Percentiles rank a stretch among this genome's conserved stretches.
Evolutionary conservation across 805 yeast genomes (phyloP).

Genomic region (Starmerella vitae): DNA sequence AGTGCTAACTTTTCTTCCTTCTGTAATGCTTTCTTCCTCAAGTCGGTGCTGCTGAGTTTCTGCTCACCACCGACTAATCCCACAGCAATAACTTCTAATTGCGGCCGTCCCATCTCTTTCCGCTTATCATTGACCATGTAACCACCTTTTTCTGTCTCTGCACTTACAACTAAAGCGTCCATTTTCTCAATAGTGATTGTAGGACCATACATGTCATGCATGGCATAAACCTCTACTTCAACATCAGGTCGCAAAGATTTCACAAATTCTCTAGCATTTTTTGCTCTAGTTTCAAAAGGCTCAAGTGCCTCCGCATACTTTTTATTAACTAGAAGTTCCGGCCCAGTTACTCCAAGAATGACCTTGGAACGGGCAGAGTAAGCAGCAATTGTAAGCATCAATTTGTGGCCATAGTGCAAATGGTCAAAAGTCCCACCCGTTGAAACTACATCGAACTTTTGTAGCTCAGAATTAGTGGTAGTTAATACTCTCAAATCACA

Average conservation of each 20-base stretch:
- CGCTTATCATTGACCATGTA: constrained; percentile 55
- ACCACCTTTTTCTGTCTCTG: constrained; percentile 70
- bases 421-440: constrained; percentile 98
- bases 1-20: not conserved
- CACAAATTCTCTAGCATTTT: constrained; percentile 39
- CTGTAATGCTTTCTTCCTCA: constrained; percentile 36
- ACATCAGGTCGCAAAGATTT: constrained; percentile 35
- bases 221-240: constrained; percentile 41
- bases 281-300: constrained; percentile 39
- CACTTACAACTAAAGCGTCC: constrained; percentile 66
- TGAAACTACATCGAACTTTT: constrained; percentile 26
- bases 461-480: not conserved
- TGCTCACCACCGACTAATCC: constrained; percentile 49
- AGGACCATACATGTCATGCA: constrained; percentile 87
- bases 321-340: constrained; percentile 57
- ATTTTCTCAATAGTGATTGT: constrained; percentile 64
- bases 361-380: constrained; percentile 43
- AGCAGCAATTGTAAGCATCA: constrained; percentile 58
- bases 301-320: constrained; percentile 56
- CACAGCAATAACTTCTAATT: constrained; percentile 40
- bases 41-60: constrained; percentile 74
- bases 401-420: constrained; percentile 88
- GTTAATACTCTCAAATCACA: not conserved
- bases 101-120: constrained; percentile 38
- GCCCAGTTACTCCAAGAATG: constrained; percentile 77